Conservation (phyloP, 2,329 filamentous ascomycete species). For the Rachicladosporium sp. region DNA sequence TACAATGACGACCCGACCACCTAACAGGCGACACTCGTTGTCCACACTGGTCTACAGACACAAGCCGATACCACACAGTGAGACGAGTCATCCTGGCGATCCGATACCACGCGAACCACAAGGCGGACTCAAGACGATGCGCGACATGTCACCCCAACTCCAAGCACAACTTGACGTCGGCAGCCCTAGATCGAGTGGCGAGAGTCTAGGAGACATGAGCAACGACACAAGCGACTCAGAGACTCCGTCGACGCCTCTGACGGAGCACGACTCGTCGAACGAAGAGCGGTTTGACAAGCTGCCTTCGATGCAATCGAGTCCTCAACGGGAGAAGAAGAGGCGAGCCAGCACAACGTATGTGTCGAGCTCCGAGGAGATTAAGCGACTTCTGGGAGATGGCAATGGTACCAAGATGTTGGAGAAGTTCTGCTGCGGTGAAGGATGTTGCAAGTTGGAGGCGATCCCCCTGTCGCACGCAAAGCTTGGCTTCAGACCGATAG, state of each 20-base stretch:
- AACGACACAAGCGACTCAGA: slow-evolving; percentile 32
- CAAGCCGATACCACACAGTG: slow-evolving; percentile 27
- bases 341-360: slow-evolving; percentile 30
- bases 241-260: slow-evolving; percentile 31
- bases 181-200: slow-evolving; percentile 18
- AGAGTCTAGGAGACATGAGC: slow-evolving; percentile 14
- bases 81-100: slow-evolving; percentile 34
- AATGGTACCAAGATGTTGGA: slow-evolving; percentile 48
- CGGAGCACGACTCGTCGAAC: slow-evolving; percentile 24
- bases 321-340: slow-evolving; percentile 9
- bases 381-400: slow-evolving; percentile 43
- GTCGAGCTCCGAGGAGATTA: slow-evolving; percentile 44
- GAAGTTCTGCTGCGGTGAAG: slow-evolving; percentile 52
- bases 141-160: slow-evolving; percentile 2
- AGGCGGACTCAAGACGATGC: slow-evolving; percentile 1
- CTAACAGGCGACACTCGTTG: slow-evolving; percentile 19
- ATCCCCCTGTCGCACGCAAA: slow-evolving; percentile 36
- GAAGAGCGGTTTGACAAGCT: slow-evolving; percentile 26
- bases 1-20: slow-evolving; percentile 3
- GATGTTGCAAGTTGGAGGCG: slow-evolving; percentile 49
- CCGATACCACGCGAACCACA: slow-evolving; percentile 33
- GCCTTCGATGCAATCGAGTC: slow-evolving; percentile 20
- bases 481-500: slow-evolving; percentile 35
- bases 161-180: slow-evolving; percentile 4
- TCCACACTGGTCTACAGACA: slow-evolving; percentile 20